A percentile compares a stretch with the other conserved stretches of the same genome.
Conservation (phyloP, 306 rosid genomes). For the Purshia tridentata region DNA sequence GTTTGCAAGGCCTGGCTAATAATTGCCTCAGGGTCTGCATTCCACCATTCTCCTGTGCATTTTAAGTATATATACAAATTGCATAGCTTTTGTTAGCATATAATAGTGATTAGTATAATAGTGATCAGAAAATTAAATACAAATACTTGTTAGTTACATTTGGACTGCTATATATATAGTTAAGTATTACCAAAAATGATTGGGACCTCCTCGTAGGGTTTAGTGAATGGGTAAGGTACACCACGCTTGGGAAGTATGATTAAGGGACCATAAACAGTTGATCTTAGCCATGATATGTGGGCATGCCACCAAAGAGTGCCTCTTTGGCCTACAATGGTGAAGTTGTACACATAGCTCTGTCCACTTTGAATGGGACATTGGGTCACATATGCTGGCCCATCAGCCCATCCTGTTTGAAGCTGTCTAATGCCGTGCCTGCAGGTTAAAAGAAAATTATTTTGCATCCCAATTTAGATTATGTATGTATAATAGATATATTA, state of each 20-base stretch:
- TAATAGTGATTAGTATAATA: too few species aligned
- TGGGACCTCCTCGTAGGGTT: constrained; percentile 20
- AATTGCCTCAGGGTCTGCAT: constrained; percentile 64
- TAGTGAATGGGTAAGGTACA: constrained; percentile 47
- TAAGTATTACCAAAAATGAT: constrained; percentile 15
- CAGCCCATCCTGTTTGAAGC: constrained; percentile 61
- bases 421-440: constrained; percentile 71
- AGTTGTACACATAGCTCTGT: constrained; percentile 61
- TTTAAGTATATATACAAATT: constrained; percentile 5
- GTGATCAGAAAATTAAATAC: not conserved
- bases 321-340: constrained; percentile 55
- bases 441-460: not conserved
- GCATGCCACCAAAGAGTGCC: constrained; percentile 78
- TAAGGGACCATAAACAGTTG: constrained; percentile 55
- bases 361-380: constrained; percentile 71
- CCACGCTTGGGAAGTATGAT: constrained; percentile 55
- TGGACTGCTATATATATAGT: not conserved
- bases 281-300: constrained; percentile 63
- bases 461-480: not conserved
- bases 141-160: not conserved
- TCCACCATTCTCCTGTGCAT: constrained; percentile 86
- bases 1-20: constrained; percentile 56
- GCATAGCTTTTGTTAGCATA: not conserved
- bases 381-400: constrained; percentile 70
- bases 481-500: not conserved